Base-by-base conservation (phyloP, 306 rosid genomes). In the Cucurbita ficifolia region DNA sequence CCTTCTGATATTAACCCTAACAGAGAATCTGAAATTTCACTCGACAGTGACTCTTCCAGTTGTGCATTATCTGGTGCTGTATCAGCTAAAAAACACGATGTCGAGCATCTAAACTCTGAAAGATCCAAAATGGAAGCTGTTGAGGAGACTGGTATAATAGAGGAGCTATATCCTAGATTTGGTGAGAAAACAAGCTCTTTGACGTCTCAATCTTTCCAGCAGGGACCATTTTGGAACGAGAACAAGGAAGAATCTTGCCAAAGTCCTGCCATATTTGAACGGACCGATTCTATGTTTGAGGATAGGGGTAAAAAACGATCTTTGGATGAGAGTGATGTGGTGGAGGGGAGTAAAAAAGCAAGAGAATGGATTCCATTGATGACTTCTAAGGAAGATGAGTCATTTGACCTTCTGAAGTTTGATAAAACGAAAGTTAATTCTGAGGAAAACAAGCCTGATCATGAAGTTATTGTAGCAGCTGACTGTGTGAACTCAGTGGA, bases 271-370 rank as follows among this genome's bases (percentile, higher is more conserved):
- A 82, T 78, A 67, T 81, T 74, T 79, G 90, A 82, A 80, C 77
- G 84, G 62, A 79, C 80, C 61, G 57, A 76, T 76, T 70, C 86
- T 67, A 60, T 79, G 74, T 78, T 69, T 29, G 86, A 84, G 75
- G 96, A 81, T 73, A 88, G 86, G 69, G 89, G 88, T 60, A 90
- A 87, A 67, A 93, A 90, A 79, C 85, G 96, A 79, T 78, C 51
- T 70, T 76, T 75, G 8, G 90, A 88, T 56, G 94, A 50, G 42
- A 78, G 72, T 11, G 90, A 83, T 85, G 48, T 60, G 48, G 84
- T 67, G 86, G 90, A 82, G 79, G 89, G 78, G 69, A 42, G 75
- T 55, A 88, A 90, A 81, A 88, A 79, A 74, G 74, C 83, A 14
- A 88, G 84, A 82, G 91, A 88, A 76, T 78, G 88, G 92, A 68